Evolutionary conservation across 805 yeast species (phyloP).

Genomic region (Metschnikowia chrysomelidarum): DNA sequence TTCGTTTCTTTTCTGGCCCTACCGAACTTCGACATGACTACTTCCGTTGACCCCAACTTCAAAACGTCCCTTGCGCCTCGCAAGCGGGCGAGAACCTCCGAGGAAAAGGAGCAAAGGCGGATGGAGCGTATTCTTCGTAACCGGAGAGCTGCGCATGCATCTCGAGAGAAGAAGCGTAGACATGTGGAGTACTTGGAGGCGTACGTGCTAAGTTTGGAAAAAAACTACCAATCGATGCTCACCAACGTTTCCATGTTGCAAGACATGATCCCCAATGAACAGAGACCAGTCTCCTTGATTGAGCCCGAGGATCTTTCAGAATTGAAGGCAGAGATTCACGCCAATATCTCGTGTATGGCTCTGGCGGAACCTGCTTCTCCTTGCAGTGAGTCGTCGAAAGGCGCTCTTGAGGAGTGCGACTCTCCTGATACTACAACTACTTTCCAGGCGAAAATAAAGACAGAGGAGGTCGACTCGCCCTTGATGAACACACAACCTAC

Average conservation of each 20-base stretch:
- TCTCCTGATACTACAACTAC: constrained; percentile 4
- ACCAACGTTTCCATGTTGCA: constrained; percentile 24
- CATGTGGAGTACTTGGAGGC: constrained; percentile 84
- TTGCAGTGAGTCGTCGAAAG: constrained; percentile 5
- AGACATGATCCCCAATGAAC: constrained; percentile 10
- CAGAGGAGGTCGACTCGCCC: constrained; percentile 11
- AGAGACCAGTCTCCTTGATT: constrained; percentile 10
- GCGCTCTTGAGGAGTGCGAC: constrained; percentile 4
- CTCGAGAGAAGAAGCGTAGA: constrained; percentile 92
- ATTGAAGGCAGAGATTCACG: constrained; percentile 14
- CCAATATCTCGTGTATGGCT: constrained; percentile 8
- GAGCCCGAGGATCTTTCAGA: constrained; percentile 16
- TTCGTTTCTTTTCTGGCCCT: background rate
- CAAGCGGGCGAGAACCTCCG: constrained; percentile 93
- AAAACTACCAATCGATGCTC: constrained; percentile 26
- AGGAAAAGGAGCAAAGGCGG: constrained; percentile 95
- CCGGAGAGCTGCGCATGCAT: constrained; percentile 96
- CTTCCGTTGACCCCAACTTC: constrained; percentile 23
- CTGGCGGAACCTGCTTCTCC: constrained; percentile 7
- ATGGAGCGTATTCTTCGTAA: constrained; percentile 90
- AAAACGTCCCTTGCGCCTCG: constrained; percentile 77
- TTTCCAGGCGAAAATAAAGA: constrained; percentile 8
- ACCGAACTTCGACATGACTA: constrained; percentile 9
- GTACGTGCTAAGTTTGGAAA: constrained; percentile 47
- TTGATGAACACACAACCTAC: constrained; percentile 10